Percentiles rank a stretch among this genome's conserved stretches.
Conservation (phyloP, 116 monocot genomes). For the Dioscorea cayenensis region DNA sequence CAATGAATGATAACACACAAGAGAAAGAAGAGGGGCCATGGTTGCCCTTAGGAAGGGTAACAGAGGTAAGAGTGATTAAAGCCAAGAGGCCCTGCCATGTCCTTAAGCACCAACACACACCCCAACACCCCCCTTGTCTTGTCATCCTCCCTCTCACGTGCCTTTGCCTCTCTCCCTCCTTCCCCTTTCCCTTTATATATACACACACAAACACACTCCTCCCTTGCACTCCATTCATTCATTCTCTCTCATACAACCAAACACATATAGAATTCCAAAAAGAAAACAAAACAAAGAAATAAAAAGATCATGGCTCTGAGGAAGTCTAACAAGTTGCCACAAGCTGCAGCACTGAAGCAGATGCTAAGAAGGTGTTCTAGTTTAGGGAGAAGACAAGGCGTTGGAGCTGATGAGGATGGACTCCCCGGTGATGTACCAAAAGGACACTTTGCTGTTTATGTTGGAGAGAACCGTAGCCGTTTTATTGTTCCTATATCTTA, state of each 20-base stretch:
- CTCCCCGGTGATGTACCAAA: slow-evolving; percentile 27
- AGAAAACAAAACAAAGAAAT: neutral
- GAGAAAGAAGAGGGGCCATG: neutral
- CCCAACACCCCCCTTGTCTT: neutral
- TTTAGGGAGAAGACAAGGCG: slow-evolving; percentile 15
- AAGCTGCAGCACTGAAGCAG: slow-evolving; percentile 24
- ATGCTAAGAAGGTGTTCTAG: slow-evolving; percentile 31
- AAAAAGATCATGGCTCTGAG: slow-evolving; percentile 5
- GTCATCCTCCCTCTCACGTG: neutral
- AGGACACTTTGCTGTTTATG: slow-evolving; percentile 46
- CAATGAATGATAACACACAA: no score
- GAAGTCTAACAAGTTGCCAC: slow-evolving; percentile 20
- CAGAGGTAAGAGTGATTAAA: neutral
- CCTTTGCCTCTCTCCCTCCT: neutral
- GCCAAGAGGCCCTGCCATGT: neutral
- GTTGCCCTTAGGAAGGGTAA: neutral
- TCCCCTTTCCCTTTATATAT: slow-evolving; percentile 1
- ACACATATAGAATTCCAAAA: neutral
- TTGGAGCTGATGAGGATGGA: neutral
- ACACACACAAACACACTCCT: neutral
- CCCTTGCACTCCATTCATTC: neutral
- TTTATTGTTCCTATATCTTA: slow-evolving; percentile 40
- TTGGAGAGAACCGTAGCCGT: slow-evolving; percentile 37
- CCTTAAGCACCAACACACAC: neutral
- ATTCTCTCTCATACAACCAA: no score